Base-by-base conservation (phyloP, 768 basidiomycete species). In the Termitomyces heimii region DNA sequence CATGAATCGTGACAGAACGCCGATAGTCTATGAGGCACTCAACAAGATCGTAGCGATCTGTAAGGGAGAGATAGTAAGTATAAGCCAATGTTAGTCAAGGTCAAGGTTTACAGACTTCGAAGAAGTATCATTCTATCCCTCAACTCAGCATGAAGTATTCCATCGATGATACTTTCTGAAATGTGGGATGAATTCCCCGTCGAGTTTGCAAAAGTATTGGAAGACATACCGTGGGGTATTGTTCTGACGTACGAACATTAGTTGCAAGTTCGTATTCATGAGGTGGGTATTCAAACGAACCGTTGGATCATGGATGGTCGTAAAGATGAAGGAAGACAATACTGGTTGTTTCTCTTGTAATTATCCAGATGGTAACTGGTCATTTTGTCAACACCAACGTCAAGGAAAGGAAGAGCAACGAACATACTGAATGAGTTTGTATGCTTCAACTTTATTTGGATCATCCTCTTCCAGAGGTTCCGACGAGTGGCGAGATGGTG, bases 101-200 rank as follows among this genome's bases (percentile, higher is more conserved):
- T 20, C 5, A 32, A 9, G 18, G 49, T 18, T 43, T 20, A 69
- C 77, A 52, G 67, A 88, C 94, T 89, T 76, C 92, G 81, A 34
- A 93, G 73, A 18, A 96, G 76, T 63, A 98, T 97, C 80, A 96
- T 88, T 34, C 92, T 82, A 64, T 97, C 94, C 35, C 95, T 82
- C 55, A 98, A 75, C 64, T 93, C 89, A 47, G 95, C 90, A 71
- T 94, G 91, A 57, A 92, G 79, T 47, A 97, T 85, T 45, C 86
- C 84, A 69, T 97, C 94, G 64, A 97, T 92, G n/a, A 89, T 80
- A 63, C 91, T 89, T 68, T 95, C 94, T 94, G 66, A 12, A 65
- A 46, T 7, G 22, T 62, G 54, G 39, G 55, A 57, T 46, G 8
- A 43, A 70, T 58, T 40, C 31, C 44, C 26, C 2, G 31, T 46